Conservation (phyloP, 306 rosid genomes). For the Parietaria judaica region DNA sequence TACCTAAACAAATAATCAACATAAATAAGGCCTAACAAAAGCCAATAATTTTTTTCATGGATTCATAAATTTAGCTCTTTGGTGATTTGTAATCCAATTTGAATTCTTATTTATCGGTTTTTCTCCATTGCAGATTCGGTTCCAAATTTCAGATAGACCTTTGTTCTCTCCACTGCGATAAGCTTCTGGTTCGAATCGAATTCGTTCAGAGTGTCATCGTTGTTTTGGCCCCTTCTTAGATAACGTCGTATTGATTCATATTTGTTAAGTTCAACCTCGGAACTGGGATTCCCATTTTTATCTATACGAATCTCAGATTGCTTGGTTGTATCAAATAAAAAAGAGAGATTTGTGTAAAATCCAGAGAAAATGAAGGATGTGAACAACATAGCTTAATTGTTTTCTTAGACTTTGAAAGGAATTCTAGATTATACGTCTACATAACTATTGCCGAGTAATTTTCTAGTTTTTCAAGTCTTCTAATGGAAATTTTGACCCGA, state of each 20-base stretch:
- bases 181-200: not conserved
- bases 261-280: conserved; percentile 29
- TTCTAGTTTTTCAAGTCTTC: not conserved
- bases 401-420: conserved; percentile 1
- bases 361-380: conserved; percentile 12
- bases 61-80: no score
- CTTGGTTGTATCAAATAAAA: conserved; percentile 40
- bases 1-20: no score
- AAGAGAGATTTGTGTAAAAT: conserved; percentile 14
- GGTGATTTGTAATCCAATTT: no score
- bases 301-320: conserved; percentile 31
- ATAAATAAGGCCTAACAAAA: no score
- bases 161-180: not conserved
- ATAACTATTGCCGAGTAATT: not conserved
- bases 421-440: conserved; percentile 3
- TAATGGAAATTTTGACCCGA: no score
- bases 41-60: no score
- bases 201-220: not conserved
- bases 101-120: no score
- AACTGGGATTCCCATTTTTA: conserved; percentile 31
- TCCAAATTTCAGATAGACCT: conserved; percentile 10
- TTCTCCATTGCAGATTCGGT: conserved; percentile 23
- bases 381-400: conserved; percentile 6
- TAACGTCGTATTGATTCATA: conserved; percentile 21
- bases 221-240: conserved; percentile 8